Conservation (phyloP, 2,329 filamentous ascomycete genomes). For the Colletotrichum acutatum region DNA sequence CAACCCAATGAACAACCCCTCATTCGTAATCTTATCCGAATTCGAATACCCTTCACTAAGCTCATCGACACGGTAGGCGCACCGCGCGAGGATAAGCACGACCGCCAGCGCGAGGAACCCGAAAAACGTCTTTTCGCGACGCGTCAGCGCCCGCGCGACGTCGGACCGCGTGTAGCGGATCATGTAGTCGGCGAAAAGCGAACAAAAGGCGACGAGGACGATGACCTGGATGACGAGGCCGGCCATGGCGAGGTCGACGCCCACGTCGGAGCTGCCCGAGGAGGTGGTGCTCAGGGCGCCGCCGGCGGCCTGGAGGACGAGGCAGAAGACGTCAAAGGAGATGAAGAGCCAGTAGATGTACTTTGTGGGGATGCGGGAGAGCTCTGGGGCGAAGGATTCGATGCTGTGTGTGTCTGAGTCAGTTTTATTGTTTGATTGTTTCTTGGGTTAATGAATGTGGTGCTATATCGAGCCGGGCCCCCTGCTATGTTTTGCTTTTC, state of each 20-base stretch:
- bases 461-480: not conserved
- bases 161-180: constrained; percentile 45
- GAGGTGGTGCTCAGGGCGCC: constrained; percentile 61
- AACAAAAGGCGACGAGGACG: constrained; percentile 63
- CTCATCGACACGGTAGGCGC: constrained; percentile 73
- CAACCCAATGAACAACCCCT: constrained; percentile 63
- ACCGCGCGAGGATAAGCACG: constrained; percentile 69
- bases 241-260: constrained; percentile 53
- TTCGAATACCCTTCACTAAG: constrained; percentile 67
- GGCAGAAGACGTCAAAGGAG: constrained; percentile 64
- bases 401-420: constrained; percentile 43
- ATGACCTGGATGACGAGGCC: constrained; percentile 70
- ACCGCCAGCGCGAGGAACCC: constrained; percentile 63
- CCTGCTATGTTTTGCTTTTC: not conserved
- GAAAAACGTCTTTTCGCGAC: constrained; percentile 57
- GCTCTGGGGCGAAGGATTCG: constrained; percentile 48
- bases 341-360: constrained; percentile 59
- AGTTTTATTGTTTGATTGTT: too few relatives aligned
- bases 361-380: constrained; percentile 54
- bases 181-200: constrained; percentile 60
- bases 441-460: not conserved
- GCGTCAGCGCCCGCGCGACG: constrained; percentile 34
- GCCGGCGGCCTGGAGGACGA: constrained; percentile 65
- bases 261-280: constrained; percentile 55
- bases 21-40: constrained; percentile 62